phyloP scores from a whole-genome alignment of 306 rosid species.

The Quercus agrifolia region DNA sequence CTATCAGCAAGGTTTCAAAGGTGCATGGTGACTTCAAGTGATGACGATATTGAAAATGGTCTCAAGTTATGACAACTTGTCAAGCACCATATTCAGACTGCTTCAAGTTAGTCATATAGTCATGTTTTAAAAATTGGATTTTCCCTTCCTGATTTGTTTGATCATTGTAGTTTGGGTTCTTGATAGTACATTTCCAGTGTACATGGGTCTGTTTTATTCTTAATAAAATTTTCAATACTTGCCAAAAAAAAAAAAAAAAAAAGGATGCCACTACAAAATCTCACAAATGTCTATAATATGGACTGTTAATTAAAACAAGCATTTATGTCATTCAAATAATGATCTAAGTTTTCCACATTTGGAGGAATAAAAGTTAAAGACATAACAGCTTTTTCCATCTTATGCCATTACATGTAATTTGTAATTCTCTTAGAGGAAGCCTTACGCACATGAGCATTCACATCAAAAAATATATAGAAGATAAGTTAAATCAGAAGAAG shows the following conservation, averaged over 20 bases:
- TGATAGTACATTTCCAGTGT: too few species aligned
- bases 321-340: background rate
- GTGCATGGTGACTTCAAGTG: background rate
- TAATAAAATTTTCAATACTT: too few species aligned
- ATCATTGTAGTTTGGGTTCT: too few species aligned
- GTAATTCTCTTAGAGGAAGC: too few species aligned
- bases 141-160: too few species aligned
- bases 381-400: too few species aligned
- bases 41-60: background rate
- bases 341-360: background rate
- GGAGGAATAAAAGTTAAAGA: too few species aligned
- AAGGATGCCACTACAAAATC: background rate
- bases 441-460: too few species aligned
- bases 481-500: too few species aligned
- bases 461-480: too few species aligned
- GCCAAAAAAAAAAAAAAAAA: background rate
- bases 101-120: background rate
- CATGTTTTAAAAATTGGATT: background rate
- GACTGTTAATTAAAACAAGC: background rate
- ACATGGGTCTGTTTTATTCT: too few species aligned
- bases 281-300: background rate
- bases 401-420: too few species aligned
- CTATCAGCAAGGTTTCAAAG: background rate
- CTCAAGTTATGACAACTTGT: background rate
- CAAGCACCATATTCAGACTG: background rate